Percentiles rank a stretch among this genome's conserved stretches.
Evolutionary conservation across 352 stramenopile species (phyloP).

Genomic region (Pythium brassicae): DNA sequence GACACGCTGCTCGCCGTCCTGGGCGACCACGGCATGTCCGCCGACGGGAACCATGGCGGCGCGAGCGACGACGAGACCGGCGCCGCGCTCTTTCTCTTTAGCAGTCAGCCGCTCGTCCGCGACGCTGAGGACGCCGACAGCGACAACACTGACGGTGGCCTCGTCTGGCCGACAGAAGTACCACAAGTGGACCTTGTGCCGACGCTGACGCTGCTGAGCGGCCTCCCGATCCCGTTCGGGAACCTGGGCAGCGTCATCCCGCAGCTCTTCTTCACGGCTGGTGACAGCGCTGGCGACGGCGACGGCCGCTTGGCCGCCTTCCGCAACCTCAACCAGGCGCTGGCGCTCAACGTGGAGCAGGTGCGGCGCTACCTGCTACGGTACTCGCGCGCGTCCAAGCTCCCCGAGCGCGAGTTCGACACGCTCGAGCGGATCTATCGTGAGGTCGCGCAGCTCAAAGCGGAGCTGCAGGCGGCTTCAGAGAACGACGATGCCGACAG

Average conservation of each 20-base stretch:
- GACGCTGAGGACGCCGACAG: constrained; percentile 9
- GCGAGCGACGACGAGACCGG: constrained; percentile 94
- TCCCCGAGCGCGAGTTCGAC: constrained; percentile 53
- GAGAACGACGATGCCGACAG: constrained; percentile 8
- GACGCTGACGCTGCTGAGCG: constrained; percentile 91
- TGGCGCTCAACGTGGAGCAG: constrained; percentile 82
- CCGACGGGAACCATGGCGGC: constrained; percentile 97
- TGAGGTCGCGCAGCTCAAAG: constrained; percentile 25
- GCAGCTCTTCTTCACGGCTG: constrained; percentile 60
- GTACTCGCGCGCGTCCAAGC: constrained; percentile 63
- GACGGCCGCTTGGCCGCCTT: constrained; percentile 19
- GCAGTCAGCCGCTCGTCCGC: constrained; percentile 40
- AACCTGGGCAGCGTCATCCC: constrained; percentile 93
- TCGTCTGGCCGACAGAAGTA: constrained; percentile 34
- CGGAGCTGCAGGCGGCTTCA: constrained; percentile 14
- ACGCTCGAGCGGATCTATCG: constrained; percentile 50
- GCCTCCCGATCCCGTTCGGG: constrained; percentile 94
- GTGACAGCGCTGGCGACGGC: not conserved
- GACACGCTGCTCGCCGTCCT: constrained; percentile 91
- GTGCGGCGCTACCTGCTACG: constrained; percentile 73
- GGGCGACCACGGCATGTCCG: constrained; percentile 98
- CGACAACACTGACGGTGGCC: not conserved
- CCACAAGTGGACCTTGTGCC: constrained; percentile 96
- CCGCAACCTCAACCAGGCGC: constrained; percentile 53
- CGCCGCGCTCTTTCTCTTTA: constrained; percentile 94